Conservation (phyloP, 805 yeast genomes). For the Teunomyces tritomae region DNA sequence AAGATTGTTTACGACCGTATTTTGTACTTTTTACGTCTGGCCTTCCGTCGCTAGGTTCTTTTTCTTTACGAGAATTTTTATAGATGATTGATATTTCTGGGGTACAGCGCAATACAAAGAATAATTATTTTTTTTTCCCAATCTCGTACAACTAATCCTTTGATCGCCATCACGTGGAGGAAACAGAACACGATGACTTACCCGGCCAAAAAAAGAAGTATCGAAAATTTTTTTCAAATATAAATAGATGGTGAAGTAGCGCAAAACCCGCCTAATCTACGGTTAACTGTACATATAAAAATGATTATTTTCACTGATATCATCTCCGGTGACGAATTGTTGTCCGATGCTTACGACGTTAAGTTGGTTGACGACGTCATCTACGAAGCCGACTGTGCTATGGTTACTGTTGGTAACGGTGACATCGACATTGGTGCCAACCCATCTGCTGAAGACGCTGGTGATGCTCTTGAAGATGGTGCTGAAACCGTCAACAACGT, state of each 20-base stretch:
- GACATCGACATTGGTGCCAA: conserved; percentile 99
- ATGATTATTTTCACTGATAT: conserved; percentile 61
- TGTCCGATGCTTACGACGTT: conserved; percentile 95
- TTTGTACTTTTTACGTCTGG: conserved; percentile 10
- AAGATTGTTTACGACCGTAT: conserved; percentile 61
- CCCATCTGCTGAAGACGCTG: conserved; percentile 98
- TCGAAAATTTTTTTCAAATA: conserved; percentile 1
- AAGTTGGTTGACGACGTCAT: conserved; percentile 85
- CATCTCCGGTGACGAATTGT: conserved; percentile 90
- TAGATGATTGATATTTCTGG: conserved; percentile 1
- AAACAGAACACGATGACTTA: not conserved
- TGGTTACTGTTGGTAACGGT: conserved; percentile 86
- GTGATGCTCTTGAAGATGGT: conserved; percentile 78
- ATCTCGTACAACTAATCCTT: no score
- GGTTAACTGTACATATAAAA: conserved; percentile 7
- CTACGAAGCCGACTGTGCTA: conserved; percentile 94
- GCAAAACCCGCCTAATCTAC: conserved; percentile 3
- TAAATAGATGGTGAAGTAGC: conserved; percentile 1
- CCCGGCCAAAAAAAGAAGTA: not conserved
- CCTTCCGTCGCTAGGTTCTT: not conserved
- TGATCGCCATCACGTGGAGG: conserved; percentile 6
- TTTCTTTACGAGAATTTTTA: not conserved
- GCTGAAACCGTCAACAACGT: conserved; percentile 94
- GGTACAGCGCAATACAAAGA: not conserved
- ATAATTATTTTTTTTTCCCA: no score